phyloP scores from a whole-genome alignment of 306 rosid species.

The Pterocarpus santalinus region DNA sequence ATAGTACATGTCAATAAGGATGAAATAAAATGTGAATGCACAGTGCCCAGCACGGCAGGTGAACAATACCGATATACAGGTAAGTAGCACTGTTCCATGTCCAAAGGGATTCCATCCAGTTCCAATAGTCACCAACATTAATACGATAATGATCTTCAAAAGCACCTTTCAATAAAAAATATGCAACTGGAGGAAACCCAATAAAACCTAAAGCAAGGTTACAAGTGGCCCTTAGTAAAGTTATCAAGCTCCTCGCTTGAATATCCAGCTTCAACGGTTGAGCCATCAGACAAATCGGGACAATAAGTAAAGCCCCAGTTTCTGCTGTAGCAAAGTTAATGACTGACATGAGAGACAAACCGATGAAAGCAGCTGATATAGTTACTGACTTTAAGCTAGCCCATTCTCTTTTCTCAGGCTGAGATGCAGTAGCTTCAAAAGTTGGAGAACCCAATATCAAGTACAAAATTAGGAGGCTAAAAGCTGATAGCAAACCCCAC shows the following conservation, averaged over 20 bases:
- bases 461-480: constrained; percentile 62
- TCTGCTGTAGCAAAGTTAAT: constrained; percentile 94
- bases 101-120: constrained; percentile 95
- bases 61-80: constrained; percentile 79
- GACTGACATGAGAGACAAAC: constrained; percentile 91
- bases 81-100: constrained; percentile 96
- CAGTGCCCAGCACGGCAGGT: constrained; percentile 92
- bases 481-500: constrained; percentile 72
- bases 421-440: constrained; percentile 52
- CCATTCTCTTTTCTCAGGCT: constrained; percentile 66
- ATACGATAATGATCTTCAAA: constrained; percentile 58
- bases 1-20: constrained; percentile 65
- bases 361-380: constrained; percentile 74
- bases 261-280: constrained; percentile 81
- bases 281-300: constrained; percentile 83
- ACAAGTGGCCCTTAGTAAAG: constrained; percentile 60
- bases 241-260: constrained; percentile 55
- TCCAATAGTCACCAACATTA: constrained; percentile 76
- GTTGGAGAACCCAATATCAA: constrained; percentile 65
- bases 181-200: constrained; percentile 79
- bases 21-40: constrained; percentile 77
- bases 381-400: constrained; percentile 87
- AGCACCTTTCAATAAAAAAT: constrained; percentile 61
- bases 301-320: constrained; percentile 81
- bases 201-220: constrained; percentile 73